Evolutionary conservation across 495 filamentous ascomycete genomes (phyloP).

Genomic region (Daldinia loculata): DNA sequence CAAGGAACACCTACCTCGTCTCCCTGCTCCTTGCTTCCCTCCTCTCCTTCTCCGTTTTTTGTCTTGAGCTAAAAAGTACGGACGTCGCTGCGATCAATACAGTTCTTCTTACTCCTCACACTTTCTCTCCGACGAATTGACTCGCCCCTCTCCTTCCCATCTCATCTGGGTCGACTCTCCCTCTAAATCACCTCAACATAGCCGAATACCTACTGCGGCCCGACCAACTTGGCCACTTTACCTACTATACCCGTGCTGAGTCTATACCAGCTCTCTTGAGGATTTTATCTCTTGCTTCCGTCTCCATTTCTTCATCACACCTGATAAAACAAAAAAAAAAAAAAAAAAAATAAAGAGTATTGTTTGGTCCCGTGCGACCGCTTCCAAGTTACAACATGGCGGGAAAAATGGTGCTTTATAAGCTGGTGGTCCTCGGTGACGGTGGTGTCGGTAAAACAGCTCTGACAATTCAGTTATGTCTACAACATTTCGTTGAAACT

Average conservation of each 20-base stretch:
- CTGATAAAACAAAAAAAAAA: background rate
- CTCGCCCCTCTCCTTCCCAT: constrained; percentile 13
- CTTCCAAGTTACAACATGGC: constrained; percentile 55
- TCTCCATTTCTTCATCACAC: constrained; percentile 7
- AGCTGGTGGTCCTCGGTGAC: constrained; percentile 93
- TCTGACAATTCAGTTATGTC: constrained; percentile 91
- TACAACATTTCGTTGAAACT: constrained; percentile 68
- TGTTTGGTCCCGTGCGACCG: constrained; percentile 31
- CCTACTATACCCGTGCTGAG: constrained; percentile 32
- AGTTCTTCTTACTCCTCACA: constrained; percentile 14
- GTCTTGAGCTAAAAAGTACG: constrained; percentile 37
- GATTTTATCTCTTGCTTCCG: constrained; percentile 16
- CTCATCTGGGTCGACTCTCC: constrained; percentile 33
- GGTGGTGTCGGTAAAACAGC: constrained; percentile 91
- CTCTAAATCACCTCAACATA: constrained; percentile 34
- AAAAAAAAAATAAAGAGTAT: background rate
- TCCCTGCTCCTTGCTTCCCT: constrained; percentile 10
- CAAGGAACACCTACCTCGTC: constrained; percentile 33
- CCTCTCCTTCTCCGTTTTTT: constrained; percentile 32
- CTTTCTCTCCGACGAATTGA: constrained; percentile 24
- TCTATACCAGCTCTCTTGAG: constrained; percentile 12
- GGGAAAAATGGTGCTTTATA: constrained; percentile 94
- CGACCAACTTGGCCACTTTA: constrained; percentile 44
- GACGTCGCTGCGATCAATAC: constrained; percentile 41
- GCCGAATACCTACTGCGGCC: constrained; percentile 40